Evolutionary conservation across 345 rosid genomes (phyloP).

Genomic region (Lepidium aucheri): DNA sequence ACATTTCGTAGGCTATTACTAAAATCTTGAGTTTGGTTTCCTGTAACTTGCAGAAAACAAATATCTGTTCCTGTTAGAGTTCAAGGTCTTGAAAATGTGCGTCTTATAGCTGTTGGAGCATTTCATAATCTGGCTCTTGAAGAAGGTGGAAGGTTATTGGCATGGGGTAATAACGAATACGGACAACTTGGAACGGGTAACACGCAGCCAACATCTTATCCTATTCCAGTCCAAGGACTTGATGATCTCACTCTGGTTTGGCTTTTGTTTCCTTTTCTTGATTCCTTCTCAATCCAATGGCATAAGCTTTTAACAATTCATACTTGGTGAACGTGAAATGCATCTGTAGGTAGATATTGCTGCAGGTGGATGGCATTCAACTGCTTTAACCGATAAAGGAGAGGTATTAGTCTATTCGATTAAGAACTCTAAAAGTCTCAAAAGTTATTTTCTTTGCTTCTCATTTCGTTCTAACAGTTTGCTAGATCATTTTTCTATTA

Average conservation of each 20-base stretch:
- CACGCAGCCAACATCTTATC: constrained; percentile 92
- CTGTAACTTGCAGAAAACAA: constrained; percentile 56
- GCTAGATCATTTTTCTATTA: neutral
- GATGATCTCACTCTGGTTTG: constrained; percentile 78
- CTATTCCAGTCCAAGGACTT: constrained; percentile 79
- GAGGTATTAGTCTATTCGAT: constrained; percentile 40
- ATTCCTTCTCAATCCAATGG: neutral
- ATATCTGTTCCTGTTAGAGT: constrained; percentile 93
- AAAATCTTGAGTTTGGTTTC: neutral
- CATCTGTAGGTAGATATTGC: constrained; percentile 81
- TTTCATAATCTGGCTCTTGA: constrained; percentile 97
- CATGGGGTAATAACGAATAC: constrained; percentile 98
- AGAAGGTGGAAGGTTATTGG: constrained; percentile 81
- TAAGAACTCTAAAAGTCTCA: neutral
- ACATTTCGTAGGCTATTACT: neutral
- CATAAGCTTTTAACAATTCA: neutral
- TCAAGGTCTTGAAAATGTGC: constrained; percentile 90
- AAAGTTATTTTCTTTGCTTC: neutral
- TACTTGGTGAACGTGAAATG: neutral
- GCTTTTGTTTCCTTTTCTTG: neutral
- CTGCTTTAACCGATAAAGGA: constrained; percentile 75
- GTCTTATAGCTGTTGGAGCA: constrained; percentile 91
- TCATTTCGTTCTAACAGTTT: neutral
- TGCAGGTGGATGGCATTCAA: constrained; percentile 99
- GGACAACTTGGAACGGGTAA: constrained; percentile 99